These are phyloP conservation scores for Exophiala oligosperma DNA, from an alignment of 2,329 filamentous ascomycete genomes.

Conservation along the genomic window DNA sequence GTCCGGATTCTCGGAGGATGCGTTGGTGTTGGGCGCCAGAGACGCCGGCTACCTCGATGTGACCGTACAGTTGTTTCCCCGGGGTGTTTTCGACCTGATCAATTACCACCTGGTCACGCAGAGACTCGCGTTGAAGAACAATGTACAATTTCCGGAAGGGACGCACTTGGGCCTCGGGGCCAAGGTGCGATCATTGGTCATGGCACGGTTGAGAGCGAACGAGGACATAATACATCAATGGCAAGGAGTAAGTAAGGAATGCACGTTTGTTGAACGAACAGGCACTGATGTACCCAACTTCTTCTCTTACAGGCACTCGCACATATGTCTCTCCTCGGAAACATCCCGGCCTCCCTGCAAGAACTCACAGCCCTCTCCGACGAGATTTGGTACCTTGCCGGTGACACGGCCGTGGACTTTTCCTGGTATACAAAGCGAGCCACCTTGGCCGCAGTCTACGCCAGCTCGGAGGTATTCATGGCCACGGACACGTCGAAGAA, in stretches of 20 bases:
- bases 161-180: conserved; percentile 51
- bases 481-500: conserved; percentile 76
- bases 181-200: conserved; percentile 70
- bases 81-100: conserved; percentile 79
- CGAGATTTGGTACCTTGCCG: conserved; percentile 86
- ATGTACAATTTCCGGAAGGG: conserved; percentile 38
- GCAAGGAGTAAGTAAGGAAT: conserved; percentile 72
- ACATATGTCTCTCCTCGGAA: conserved; percentile 81
- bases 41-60: conserved; percentile 86
- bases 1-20: conserved; percentile 75
- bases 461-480: conserved; percentile 87
- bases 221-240: conserved; percentile 69
- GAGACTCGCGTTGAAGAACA: conserved; percentile 58
- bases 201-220: conserved; percentile 78
- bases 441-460: conserved; percentile 66
- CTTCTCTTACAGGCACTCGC: conserved; percentile 68
- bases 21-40: conserved; percentile 74
- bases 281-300: conserved; percentile 6
- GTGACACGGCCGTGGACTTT: conserved; percentile 77
- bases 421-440: conserved; percentile 82
- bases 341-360: conserved; percentile 71
- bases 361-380: conserved; percentile 84
- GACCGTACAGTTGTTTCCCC: conserved; percentile 76
- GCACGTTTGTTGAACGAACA: neutral
- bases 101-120: conserved; percentile 72